These are phyloP conservation scores for Pseudognaphalium luteoalbum DNA, from an alignment of 129 eudicot species.

Conservation along the genomic window DNA sequence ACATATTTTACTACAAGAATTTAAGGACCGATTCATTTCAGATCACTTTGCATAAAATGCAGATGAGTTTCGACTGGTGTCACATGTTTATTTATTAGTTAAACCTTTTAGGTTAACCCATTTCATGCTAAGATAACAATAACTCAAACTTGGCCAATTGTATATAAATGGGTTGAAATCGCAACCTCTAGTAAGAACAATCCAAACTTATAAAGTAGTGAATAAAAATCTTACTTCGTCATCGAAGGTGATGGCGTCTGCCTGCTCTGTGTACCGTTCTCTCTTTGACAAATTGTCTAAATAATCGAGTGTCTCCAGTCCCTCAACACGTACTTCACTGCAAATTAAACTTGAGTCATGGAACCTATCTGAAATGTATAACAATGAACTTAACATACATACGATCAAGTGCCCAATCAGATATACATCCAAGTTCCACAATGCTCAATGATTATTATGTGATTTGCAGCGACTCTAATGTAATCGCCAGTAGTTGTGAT, in stretches of 20 bases:
- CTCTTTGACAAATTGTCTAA: constrained; percentile 55
- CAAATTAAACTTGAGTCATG: constrained; percentile 41
- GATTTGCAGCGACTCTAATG: background rate
- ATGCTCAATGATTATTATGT: background rate
- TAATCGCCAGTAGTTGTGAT: background rate
- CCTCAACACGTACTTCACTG: constrained; percentile 98
- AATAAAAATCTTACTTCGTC: constrained; percentile 55
- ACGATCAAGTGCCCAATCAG: background rate
- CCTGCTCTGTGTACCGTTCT: constrained; percentile 83
- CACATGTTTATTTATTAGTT: background rate
- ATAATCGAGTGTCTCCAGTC: constrained; percentile 91
- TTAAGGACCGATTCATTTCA: too few species aligned
- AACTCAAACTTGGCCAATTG: background rate
- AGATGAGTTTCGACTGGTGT: background rate
- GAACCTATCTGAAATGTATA: constrained; percentile 30
- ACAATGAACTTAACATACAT: background rate
- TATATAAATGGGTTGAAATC: background rate
- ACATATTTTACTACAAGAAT: background rate
- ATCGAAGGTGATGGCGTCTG: constrained; percentile 90
- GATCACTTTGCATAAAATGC: background rate
- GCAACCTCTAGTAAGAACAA: background rate
- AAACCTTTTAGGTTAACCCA: background rate
- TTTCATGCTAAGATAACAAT: background rate
- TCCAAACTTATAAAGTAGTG: background rate
- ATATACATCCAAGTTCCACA: background rate